These are phyloP conservation scores for Ustilago xerochloae DNA, from an alignment of 1,284 basidiomycete species.

Conservation along the genomic window DNA sequence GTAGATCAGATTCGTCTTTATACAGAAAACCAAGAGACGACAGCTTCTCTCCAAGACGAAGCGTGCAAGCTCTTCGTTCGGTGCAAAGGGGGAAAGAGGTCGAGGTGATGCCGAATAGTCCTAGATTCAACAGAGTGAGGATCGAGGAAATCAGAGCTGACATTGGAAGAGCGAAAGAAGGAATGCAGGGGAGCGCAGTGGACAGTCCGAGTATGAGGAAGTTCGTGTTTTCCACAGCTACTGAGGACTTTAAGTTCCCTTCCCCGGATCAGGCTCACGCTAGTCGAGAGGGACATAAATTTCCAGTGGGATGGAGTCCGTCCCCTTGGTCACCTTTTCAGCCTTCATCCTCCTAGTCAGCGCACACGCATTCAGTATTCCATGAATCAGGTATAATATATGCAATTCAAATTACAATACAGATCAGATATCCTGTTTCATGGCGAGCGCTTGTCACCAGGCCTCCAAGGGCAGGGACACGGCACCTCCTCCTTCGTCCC, in stretches of 20 bases:
- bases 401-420: background rate
- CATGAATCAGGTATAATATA: background rate
- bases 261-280: too few species aligned
- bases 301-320: background rate
- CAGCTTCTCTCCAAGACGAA: background rate
- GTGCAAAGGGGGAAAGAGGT: background rate
- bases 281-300: background rate
- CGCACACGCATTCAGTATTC: background rate
- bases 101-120: background rate
- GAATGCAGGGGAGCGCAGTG: too few species aligned
- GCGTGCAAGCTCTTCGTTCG: too few species aligned
- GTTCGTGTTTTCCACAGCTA: background rate
- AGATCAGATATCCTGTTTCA: background rate
- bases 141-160: background rate
- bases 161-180: background rate
- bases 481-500: conserved; percentile 20
- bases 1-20: too few species aligned
- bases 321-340: background rate
- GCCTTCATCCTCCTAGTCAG: too few species aligned
- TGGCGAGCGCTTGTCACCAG: conserved; percentile 24
- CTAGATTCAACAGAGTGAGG: background rate
- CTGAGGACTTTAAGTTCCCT: background rate
- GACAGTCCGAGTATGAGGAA: background rate
- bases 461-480: conserved; percentile 40
- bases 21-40: too few species aligned